These are phyloP conservation scores for Fusarium kyushuense DNA, from an alignment of 2,329 filamentous ascomycete species.

Conservation along the genomic window DNA sequence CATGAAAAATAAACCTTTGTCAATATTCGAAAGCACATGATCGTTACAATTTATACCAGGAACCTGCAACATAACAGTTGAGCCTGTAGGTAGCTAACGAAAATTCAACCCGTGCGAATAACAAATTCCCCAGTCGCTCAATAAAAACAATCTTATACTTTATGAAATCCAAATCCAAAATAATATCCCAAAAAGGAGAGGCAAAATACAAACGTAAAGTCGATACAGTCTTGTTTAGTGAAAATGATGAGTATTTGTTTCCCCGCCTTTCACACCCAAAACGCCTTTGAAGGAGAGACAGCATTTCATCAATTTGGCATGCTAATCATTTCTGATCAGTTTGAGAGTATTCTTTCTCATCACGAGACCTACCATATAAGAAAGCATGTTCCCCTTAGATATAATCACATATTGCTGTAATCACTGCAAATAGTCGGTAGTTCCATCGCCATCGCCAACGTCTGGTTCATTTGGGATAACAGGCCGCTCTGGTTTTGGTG, in stretches of 20 bases:
- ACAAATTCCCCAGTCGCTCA: not conserved
- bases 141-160: not conserved
- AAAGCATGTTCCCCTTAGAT: not conserved
- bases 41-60: not conserved
- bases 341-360: conserved; percentile 7
- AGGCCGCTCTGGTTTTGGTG: conserved; percentile 50
- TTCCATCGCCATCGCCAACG: conserved; percentile 50
- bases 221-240: not conserved
- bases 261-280: conserved; percentile 3
- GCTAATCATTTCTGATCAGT: conserved; percentile 34
- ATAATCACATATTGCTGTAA: not conserved
- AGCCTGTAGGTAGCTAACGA: not conserved
- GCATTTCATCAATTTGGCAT: conserved; percentile 10
- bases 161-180: not conserved
- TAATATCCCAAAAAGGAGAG: not conserved
- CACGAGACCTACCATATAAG: conserved; percentile 22
- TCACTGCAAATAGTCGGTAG: conserved; percentile 45
- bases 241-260: not conserved
- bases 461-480: conserved; percentile 49
- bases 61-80: not conserved
- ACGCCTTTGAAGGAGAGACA: conserved; percentile 17
- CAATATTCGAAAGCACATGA: not conserved
- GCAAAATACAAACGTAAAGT: not conserved
- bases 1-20: not conserved
- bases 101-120: not conserved